These are phyloP conservation scores for Penicillium brevicompactum DNA, from an alignment of 2,329 filamentous ascomycete species.

Conservation along the genomic window DNA sequence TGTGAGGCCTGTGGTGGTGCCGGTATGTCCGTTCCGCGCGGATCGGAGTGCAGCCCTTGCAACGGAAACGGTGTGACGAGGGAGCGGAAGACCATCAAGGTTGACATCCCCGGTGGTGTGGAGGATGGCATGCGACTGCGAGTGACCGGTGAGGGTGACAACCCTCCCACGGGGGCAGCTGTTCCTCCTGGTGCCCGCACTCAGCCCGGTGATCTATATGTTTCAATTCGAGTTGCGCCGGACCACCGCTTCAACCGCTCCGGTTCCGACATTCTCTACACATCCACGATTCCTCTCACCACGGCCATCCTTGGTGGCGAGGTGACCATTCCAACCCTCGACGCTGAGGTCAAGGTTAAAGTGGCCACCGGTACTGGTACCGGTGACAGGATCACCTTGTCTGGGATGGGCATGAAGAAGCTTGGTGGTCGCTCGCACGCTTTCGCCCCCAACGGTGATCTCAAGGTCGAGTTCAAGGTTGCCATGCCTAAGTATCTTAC, in stretches of 20 bases:
- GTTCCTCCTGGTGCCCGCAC: conserved; percentile 64
- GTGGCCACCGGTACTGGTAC: conserved; percentile 89
- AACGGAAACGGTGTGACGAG: conserved; percentile 80
- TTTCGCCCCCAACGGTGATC: conserved; percentile 67
- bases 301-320: conserved; percentile 92
- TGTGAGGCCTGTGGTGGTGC: conserved; percentile 80
- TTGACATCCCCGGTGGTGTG: conserved; percentile 93
- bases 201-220: conserved; percentile 85
- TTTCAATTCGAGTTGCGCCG: conserved; percentile 84
- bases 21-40: conserved; percentile 74
- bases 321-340: conserved; percentile 83
- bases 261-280: conserved; percentile 90
- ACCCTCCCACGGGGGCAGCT: conserved; percentile 72
- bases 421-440: conserved; percentile 65
- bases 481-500: conserved; percentile 92
- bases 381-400: conserved; percentile 85
- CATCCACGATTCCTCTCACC: conserved; percentile 85
- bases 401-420: conserved; percentile 92
- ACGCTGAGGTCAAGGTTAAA: conserved; percentile 86
- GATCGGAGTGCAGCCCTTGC: conserved; percentile 79
- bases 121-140: conserved; percentile 94
- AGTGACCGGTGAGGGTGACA: conserved; percentile 83
- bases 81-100: conserved; percentile 77
- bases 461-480: conserved; percentile 93
- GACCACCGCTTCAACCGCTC: conserved; percentile 87